Base-by-base conservation (phyloP, 2,329 filamentous ascomycete genomes). In the Calonectria hawksworthii region DNA sequence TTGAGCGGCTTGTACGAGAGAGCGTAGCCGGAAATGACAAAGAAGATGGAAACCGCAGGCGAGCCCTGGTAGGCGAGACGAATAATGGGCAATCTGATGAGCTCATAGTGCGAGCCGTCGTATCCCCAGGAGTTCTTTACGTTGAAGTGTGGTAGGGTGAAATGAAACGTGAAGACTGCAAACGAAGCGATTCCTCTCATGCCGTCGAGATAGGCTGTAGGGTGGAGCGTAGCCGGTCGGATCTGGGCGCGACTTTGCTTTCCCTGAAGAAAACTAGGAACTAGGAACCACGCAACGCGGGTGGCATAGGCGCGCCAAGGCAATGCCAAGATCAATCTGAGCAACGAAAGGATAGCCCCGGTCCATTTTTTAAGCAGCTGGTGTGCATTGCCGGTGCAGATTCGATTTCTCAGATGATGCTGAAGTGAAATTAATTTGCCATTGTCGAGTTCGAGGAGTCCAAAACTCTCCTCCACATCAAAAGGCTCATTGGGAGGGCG, bases 11-110 rank as follows among this genome's bases (percentile, higher is more conserved):
- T 87, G 70, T 92, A 87, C 34, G 88, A 89, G 14, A 93, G 85
- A 3, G 90, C 91, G 82, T 92, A 92, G 28, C 91, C 91, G 0
- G 90, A 91, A 56, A 92, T 89, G 78, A 92, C 88, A 80, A 92
- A 92, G 85, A 93, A 93, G 76, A 92, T 83, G 83, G 88, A 89
- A 50, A 92, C 91, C 78, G 90, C 90, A 0, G 89, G 87, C 4
- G 89, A 89, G 0, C 90, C 90, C 67, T 89, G 88, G 80, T 88
- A 91, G 69, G 89, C 84, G 4, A 92, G 84, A 21, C 90, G 86
- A 26, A 92, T 69, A 74, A 92, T 86, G 10, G 90, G 90, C 2
- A 91, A 85, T 78, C 89, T 88, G 76, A 90, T 84, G 59, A 89
- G 71, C 72, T 88, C 79, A 78, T 86, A 86, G 82, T 90, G 87